phyloP scores from a whole-genome alignment of 371 early-diverging fungal genomes.

The Lichtheimia ramosa region DNA sequence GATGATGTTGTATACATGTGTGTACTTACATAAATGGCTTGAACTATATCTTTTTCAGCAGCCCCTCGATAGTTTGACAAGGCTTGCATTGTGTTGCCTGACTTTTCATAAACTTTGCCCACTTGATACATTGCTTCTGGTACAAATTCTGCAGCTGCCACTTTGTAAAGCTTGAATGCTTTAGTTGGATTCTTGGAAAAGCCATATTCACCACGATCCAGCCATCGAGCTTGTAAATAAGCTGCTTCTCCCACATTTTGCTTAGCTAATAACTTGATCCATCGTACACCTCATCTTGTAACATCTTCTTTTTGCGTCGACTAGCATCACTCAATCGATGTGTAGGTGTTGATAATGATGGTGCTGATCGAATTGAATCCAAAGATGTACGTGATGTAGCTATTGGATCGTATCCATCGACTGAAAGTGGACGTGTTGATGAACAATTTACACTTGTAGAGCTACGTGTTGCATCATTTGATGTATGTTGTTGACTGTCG shows the following conservation, averaged over 20 bases:
- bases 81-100: slow-evolving; percentile 55
- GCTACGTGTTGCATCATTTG: not conserved
- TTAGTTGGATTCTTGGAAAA: slow-evolving; percentile 51
- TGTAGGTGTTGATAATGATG: not conserved
- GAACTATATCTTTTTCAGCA: slow-evolving; percentile 64
- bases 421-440: not conserved
- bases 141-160: slow-evolving; percentile 29
- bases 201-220: slow-evolving; percentile 63
- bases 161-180: slow-evolving; percentile 39
- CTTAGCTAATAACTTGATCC: slow-evolving; percentile 70
- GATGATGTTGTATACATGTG: not conserved
- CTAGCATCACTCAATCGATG: not conserved
- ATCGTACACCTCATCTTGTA: slow-evolving; percentile 67
- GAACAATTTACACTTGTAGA: not conserved
- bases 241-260: slow-evolving; percentile 71
- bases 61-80: slow-evolving; percentile 71
- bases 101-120: slow-evolving; percentile 48
- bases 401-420: not conserved
- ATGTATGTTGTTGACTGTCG: slow-evolving; percentile 8
- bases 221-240: slow-evolving; percentile 70
- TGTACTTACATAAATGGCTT: slow-evolving; percentile 65
- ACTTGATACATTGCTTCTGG: slow-evolving; percentile 44
- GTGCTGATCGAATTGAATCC: slow-evolving; percentile 3
- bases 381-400: slow-evolving; percentile 2
- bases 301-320: slow-evolving; percentile 21